Conservation (phyloP, 1,284 basidiomycete genomes). For the Leccinum subrobustum region DNA sequence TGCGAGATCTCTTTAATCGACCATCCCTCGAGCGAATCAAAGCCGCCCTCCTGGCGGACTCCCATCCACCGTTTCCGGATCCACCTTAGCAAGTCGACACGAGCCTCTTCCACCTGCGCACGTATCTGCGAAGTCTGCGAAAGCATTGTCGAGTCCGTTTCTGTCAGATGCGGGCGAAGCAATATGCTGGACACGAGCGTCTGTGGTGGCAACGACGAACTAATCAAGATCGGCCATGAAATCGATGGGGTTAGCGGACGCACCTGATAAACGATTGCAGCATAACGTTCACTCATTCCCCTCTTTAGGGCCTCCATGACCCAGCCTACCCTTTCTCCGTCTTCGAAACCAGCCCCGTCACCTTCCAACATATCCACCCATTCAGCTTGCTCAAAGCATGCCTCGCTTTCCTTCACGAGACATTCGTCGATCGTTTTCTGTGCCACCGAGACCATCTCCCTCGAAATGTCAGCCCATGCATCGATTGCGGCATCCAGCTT, state of each 20-base stretch:
- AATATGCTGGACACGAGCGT: conserved; percentile 74
- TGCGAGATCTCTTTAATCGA: conserved; percentile 84
- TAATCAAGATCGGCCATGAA: background rate
- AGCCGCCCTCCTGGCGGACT: conserved; percentile 79
- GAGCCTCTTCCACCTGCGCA: conserved; percentile 68
- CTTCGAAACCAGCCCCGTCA: conserved; percentile 71
- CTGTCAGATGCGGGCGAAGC: conserved; percentile 62
- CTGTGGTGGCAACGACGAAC: conserved; percentile 38
- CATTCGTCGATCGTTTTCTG: conserved; percentile 61
- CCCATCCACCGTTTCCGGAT: conserved; percentile 69
- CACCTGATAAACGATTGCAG: conserved; percentile 74
- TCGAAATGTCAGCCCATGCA: conserved; percentile 64
- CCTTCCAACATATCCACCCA: conserved; percentile 72
- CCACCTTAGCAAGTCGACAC: conserved; percentile 66
- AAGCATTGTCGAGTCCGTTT: conserved; percentile 59
- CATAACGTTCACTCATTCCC: conserved; percentile 59
- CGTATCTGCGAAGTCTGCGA: conserved; percentile 64
- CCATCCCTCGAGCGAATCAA: conserved; percentile 81
- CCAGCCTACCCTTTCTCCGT: conserved; percentile 69
- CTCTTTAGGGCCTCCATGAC: conserved; percentile 64
- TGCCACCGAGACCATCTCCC: conserved; percentile 62
- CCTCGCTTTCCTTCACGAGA: conserved; percentile 56
- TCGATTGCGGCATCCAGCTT: conserved; percentile 56
- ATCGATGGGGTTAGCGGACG: conserved; percentile 11
- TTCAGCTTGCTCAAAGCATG: conserved; percentile 65